These are phyloP conservation scores for Solanum rostratum DNA, from an alignment of 257 asterid species.

Conservation along the genomic window DNA sequence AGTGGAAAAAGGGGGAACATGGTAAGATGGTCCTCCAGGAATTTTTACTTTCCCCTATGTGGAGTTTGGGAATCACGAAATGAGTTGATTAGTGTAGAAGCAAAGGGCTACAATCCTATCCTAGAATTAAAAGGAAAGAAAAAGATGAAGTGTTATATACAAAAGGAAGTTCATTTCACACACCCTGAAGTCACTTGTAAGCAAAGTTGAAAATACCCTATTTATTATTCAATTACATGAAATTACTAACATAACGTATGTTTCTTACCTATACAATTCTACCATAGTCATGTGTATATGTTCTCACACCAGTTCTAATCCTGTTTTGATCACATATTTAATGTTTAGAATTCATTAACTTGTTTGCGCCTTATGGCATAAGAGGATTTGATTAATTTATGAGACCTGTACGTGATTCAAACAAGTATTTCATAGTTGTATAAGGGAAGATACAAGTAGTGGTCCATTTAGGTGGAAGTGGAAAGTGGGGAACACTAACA, in stretches of 20 bases:
- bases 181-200: constrained; percentile 14
- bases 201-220: constrained; percentile 10
- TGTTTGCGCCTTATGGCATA: too few relatives aligned
- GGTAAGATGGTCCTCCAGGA: constrained; percentile 31
- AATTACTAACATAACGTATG: neutral
- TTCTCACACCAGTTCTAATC: too few relatives aligned
- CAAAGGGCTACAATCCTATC: constrained; percentile 21
- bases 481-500: neutral
- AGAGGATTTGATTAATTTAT: neutral
- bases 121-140: neutral
- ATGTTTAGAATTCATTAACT: neutral
- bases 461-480: neutral
- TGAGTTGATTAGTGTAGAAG: constrained; percentile 51
- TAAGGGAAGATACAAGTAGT: neutral
- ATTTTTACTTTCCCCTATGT: constrained; percentile 3
- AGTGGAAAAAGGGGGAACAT: constrained; percentile 21
- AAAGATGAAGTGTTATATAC: neutral
- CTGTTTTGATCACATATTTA: too few relatives aligned
- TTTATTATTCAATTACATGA: neutral
- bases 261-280: too few relatives aligned
- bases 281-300: neutral
- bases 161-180: neutral
- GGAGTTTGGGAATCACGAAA: constrained; percentile 33
- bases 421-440: neutral
- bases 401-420: accelerated